Evolutionary conservation across 805 yeast genomes (phyloP), one percentile per base, ranked within the genome.

Genomic region (Saccharomycopsis schoenii): DNA sequence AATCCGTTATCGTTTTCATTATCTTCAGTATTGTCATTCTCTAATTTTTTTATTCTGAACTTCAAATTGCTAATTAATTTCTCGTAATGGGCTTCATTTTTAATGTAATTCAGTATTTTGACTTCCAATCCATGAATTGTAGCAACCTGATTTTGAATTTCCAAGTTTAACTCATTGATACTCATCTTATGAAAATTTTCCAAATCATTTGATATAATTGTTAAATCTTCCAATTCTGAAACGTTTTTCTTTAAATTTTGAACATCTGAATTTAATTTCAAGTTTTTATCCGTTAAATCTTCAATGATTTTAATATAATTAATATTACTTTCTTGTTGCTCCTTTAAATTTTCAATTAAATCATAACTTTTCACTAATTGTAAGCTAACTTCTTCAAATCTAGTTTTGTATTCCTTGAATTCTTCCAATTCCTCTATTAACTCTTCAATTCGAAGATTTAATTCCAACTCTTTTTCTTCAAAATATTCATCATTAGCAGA

Each of bases 221-320:
- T 79, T 39, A 84, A 65, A 61, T 81, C 83, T 50, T 77, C 80
- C 24, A 81, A 68, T 47, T 81, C 84, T 1, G 71, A 67, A 0
- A 84, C 67, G 1, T 79, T 74, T 3, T 64, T 61, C 29, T 72
- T 69, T n/a, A 82, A 67, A 2, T 62, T 60, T 0, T 61, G 56
- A 2, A 82, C 69, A 52, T 75, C 70, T 2, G 67, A 68, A 9
- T 63, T 65, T 1, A 83, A 70, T n/a, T 67, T 69, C 1, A 67
- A 62, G 63, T 75, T 80, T 57, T 74, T 66, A 17, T 66, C 67
- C 0, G 78, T 74, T 24, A 79, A 67, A 11, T 66, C 69, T 4
- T 73, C 75, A 2, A 77, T 66, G 1, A 78, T 60, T 1, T 67
- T 65, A 2, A 72, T 73, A 1, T 74, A 69, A 2, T 70, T 72